phyloP scores from a whole-genome alignment of 371 early-diverging fungal genomes.

The Entomophthora muscae region DNA sequence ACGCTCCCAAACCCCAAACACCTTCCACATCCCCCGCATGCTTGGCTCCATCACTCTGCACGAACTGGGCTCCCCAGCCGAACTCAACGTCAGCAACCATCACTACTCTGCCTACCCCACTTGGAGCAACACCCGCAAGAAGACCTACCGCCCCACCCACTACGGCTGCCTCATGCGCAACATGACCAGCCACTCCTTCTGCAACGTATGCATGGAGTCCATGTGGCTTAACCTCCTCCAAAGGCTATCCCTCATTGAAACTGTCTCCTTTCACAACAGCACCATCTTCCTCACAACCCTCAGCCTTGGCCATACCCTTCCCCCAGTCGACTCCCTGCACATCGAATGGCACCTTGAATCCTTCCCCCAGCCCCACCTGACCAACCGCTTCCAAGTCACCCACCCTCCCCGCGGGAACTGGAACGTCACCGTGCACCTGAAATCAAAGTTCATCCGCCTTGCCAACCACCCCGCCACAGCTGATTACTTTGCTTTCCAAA shows the following conservation, averaged over 20 bases:
- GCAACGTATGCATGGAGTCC: slow-evolving; percentile 33
- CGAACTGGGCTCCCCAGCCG: slow-evolving; percentile 25
- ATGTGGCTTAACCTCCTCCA: slow-evolving; percentile 26
- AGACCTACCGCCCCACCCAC: slow-evolving; percentile 28
- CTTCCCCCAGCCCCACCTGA: background rate
- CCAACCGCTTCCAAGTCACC: background rate
- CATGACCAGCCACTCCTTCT: slow-evolving; percentile 26
- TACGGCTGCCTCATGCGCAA: slow-evolving; percentile 38
- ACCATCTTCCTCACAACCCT: background rate
- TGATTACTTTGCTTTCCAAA: no score
- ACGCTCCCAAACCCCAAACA: background rate
- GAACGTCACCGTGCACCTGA: slow-evolving; percentile 5
- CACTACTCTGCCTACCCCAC: slow-evolving; percentile 28
- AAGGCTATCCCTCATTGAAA: slow-evolving; percentile 6
- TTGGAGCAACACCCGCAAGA: slow-evolving; percentile 15
- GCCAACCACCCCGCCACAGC: no score
- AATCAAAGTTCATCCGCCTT: background rate
- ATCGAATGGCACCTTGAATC: slow-evolving; percentile 19
- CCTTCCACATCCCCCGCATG: slow-evolving; percentile 23
- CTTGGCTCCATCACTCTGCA: slow-evolving; percentile 31
- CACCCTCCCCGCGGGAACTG: background rate
- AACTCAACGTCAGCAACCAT: slow-evolving; percentile 19
- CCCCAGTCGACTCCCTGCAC: no score
- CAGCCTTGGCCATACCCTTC: background rate
- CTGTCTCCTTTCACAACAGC: background rate